Base-by-base conservation (phyloP, 176 grass and related monocot genomes). In the Avena sativa region DNA sequence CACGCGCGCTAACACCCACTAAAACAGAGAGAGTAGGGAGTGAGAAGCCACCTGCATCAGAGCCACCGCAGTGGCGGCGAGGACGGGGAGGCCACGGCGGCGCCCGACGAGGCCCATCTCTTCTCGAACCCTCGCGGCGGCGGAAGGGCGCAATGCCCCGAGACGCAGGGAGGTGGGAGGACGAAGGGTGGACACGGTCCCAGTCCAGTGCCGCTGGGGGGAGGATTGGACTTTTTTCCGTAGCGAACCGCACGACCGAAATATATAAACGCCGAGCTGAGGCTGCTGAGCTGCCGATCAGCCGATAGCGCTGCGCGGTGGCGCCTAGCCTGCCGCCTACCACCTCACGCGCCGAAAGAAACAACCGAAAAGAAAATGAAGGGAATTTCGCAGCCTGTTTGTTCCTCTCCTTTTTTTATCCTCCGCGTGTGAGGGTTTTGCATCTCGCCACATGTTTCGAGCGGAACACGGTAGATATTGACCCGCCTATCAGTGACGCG, bases 221-320 rank as follows among this genome's bases (percentile, higher is more conserved):
- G 82, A 51, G 48, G 48, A 60, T 87, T 87, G 89, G 89, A 91
- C 81, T 66, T 83, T 83, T 64, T 56, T 76, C 30, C 30, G 68
- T 43, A 51, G 40, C 3, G 68, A 53, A n/a, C 46, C 47, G 74
- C 65, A 21, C 84, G 64, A 19, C 65, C 80, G 78, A 9, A 43
- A 61, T 76, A 69, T 87, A 87, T 88, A 76, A 1, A 0, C 50
- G 59, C 26, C 63, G 28, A n/a, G 75, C 43, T 25, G 47, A 40
- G 30, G 66, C 46, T 23, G 79, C 15, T 11, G 64, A 71, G 64
- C 80, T 65, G 78, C 61, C 13, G 73, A 79, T 60, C 65, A 74
- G 63, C 58, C 44, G 63, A 12, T 16, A 17, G 65, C 52, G 64
- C 60, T 28, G 19, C 47, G 44, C 72, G 56, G 65, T 48, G 84